Evolutionary conservation across 768 basidiomycete genomes (phyloP), one percentile per base, ranked within the genome.

Genomic region (Leccinum incarnatum): DNA sequence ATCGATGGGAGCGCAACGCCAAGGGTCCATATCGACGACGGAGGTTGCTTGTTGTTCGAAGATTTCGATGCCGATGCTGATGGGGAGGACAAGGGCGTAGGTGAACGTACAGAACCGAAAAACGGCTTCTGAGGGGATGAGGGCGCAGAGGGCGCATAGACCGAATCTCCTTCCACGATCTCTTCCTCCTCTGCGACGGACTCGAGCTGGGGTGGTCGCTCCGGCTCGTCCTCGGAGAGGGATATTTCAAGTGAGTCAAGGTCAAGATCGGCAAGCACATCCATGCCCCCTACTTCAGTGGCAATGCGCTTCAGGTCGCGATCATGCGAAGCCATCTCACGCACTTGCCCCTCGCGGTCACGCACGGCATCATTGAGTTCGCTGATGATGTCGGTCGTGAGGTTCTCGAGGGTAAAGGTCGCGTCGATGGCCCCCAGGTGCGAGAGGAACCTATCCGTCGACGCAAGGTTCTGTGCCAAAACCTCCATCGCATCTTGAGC

Each of bases 331-430:
- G 87, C 75, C 54, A 95, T 73, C 67, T 86, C 89, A 53, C 93
- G 86, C 4, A 92, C 83, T 73, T 95, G 93, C 3, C 79, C 81
- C 70, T 95, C 93, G 57, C 93, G 83, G 65, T 91, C 87, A 50
- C 86, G 83, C 36, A 84, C 82, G 12, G 85, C 82, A 56, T 89
- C 87, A 72, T 93, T 88, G 59, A 94, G 80, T 36, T 82, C 80
- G 37, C 91, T 82, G 65, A 95, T 90, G 60, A 92, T 79, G 62
- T 89, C 84, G 17, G 87, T 84, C 6, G 93, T 88, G 46, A 91
- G 77, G 45, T 73, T 77, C 73, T 95, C 93, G 60, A 95, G 74
- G 10, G 70, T 60, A 27, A 67, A 69, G 5, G 75, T 66, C 30
- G 75, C 70, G 71, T 94, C 93, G 49, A 93, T 78, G 30, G 79